A percentile compares a stretch with the other conserved stretches of the same genome.
These are phyloP conservation scores for Penicillium samsonianum DNA, from an alignment of 495 filamentous ascomycete genomes.

Conservation along the genomic window DNA sequence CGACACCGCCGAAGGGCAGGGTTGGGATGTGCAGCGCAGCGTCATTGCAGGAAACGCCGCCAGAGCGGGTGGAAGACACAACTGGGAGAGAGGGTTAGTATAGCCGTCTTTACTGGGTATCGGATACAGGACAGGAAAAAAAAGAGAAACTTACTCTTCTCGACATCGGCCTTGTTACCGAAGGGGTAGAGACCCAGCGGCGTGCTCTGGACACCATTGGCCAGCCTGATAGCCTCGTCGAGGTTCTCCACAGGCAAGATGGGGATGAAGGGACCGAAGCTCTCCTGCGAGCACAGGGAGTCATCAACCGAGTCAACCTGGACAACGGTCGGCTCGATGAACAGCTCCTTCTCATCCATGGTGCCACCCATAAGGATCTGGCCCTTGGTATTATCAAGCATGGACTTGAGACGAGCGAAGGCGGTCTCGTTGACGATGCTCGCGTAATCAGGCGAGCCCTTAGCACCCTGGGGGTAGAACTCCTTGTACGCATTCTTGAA, in stretches of 20 bases:
- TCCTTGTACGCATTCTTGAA: slow-evolving; percentile 70
- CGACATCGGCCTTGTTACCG: slow-evolving; percentile 72
- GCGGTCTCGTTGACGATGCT: slow-evolving; percentile 76
- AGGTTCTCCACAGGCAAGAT: slow-evolving; percentile 72
- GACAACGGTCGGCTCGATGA: slow-evolving; percentile 84
- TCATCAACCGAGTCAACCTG: slow-evolving; percentile 74
- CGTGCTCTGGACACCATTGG: slow-evolving; percentile 74
- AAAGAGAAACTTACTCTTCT: slow-evolving; percentile 51
- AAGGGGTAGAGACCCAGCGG: slow-evolving; percentile 84
- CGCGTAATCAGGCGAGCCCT: slow-evolving; percentile 69
- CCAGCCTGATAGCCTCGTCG: slow-evolving; percentile 77
- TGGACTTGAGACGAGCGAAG: slow-evolving; percentile 81
- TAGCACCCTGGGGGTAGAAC: slow-evolving; percentile 83
- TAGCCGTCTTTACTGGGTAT: background rate
- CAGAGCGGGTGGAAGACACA: slow-evolving; percentile 60
- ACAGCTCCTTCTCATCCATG: slow-evolving; percentile 74
- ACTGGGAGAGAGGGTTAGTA: slow-evolving; percentile 51
- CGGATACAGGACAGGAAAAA: background rate
- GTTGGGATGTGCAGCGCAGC: slow-evolving; percentile 79
- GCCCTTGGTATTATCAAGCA: slow-evolving; percentile 80
- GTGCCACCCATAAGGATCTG: slow-evolving; percentile 83
- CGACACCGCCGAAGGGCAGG: slow-evolving; percentile 87
- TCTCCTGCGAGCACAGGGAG: slow-evolving; percentile 75
- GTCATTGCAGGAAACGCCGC: slow-evolving; percentile 81
- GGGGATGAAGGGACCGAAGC: slow-evolving; percentile 86